phyloP scores from a whole-genome alignment of 345 rosid genomes.

The Rhizophora mangle region DNA sequence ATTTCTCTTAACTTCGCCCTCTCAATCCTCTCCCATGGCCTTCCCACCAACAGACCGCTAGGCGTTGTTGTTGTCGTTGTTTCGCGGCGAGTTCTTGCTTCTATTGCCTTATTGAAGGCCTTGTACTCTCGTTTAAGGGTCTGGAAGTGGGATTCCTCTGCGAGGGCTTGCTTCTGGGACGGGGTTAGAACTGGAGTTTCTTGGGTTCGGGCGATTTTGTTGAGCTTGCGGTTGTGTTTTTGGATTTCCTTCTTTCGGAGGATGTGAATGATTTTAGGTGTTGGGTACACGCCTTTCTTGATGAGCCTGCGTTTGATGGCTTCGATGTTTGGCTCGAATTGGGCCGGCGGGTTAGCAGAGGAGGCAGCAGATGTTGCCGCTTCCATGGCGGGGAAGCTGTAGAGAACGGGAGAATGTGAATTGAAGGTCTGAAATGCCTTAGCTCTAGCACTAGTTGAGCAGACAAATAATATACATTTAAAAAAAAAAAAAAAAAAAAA shows the following conservation, averaged over 20 bases:
- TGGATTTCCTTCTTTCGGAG: conserved; percentile 78
- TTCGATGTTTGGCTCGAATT: conserved; percentile 58
- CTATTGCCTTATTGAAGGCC: conserved; percentile 45
- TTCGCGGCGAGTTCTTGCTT: conserved; percentile 5
- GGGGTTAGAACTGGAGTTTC: conserved; percentile 37
- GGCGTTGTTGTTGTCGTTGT: neutral
- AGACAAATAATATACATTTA: too few relatives aligned
- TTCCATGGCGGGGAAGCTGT: too few relatives aligned
- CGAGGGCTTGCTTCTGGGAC: conserved; percentile 41
- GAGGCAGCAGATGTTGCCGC: conserved; percentile 36
- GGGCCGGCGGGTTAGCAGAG: conserved; percentile 24
- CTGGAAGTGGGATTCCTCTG: conserved; percentile 51
- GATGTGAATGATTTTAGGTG: conserved; percentile 63
- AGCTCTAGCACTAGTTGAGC: too few relatives aligned
- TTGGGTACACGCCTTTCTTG: conserved; percentile 55
- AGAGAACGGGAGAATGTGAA: too few relatives aligned
- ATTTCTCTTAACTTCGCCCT: conserved; percentile 53
- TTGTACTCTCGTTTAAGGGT: conserved; percentile 59
- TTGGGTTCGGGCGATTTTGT: conserved; percentile 33
- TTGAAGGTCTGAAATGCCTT: neutral
- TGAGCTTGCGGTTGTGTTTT: conserved; percentile 64
- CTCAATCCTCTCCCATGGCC: conserved; percentile 90
- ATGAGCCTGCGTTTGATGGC: conserved; percentile 55
- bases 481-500: too few relatives aligned
- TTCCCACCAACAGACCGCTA: conserved; percentile 46